Conservation (phyloP, 2,329 filamentous ascomycete genomes). For the Elsinoe ampelina region DNA sequence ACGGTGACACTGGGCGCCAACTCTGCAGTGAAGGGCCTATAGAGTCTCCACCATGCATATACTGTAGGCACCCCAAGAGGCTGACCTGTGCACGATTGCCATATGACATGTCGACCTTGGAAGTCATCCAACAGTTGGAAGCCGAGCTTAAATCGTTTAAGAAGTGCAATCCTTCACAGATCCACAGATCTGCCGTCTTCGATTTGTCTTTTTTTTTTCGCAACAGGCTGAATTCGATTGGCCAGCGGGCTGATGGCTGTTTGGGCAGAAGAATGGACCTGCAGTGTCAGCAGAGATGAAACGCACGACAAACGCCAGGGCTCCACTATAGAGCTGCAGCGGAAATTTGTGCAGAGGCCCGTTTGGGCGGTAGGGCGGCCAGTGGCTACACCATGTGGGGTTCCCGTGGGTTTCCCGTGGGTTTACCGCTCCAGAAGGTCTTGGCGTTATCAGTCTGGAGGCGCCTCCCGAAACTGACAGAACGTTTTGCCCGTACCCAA, state of each 20-base stretch:
- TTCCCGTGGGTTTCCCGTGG: too few relatives aligned
- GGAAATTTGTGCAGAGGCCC: background rate
- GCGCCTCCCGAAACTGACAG: constrained; percentile 1
- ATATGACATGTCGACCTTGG: background rate
- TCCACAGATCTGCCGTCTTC: background rate
- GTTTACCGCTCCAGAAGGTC: background rate
- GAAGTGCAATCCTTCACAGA: background rate
- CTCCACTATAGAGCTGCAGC: background rate
- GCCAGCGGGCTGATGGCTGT: background rate
- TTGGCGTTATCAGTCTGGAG: constrained; percentile 4
- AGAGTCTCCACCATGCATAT: too few relatives aligned
- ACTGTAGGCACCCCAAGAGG: too few relatives aligned
- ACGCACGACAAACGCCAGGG: background rate
- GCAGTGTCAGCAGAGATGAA: background rate
- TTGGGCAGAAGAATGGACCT: background rate
- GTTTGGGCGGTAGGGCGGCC: background rate
- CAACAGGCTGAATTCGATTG: constrained; percentile 1
- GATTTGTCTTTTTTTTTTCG: background rate
- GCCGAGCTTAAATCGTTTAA: background rate
- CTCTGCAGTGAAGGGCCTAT: too few relatives aligned
- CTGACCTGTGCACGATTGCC: background rate
- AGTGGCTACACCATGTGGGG: background rate
- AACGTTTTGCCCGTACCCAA: constrained; percentile 4
- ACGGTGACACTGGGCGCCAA: too few relatives aligned
- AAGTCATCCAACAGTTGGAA: background rate